These are phyloP conservation scores for Fusarium acutatum DNA, from an alignment of 2,329 filamentous ascomycete genomes.

Conservation along the genomic window DNA sequence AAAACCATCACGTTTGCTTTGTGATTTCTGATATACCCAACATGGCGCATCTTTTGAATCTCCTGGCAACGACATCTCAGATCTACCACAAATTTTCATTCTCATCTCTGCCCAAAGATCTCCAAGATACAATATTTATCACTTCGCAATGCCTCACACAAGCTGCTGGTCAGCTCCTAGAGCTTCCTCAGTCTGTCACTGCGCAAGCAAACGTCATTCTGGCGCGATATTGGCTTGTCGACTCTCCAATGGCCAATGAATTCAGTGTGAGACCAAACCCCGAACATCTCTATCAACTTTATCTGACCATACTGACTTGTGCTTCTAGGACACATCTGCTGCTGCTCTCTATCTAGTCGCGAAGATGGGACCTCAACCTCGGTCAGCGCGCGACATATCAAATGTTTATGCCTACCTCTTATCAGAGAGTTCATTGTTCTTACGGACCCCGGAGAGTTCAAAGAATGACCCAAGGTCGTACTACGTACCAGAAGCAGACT, in stretches of 20 bases:
- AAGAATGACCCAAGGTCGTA: constrained; percentile 61
- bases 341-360: constrained; percentile 82
- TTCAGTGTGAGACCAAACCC: constrained; percentile 56
- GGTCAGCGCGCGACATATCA: constrained; percentile 80
- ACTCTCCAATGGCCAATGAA: constrained; percentile 64
- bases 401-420: constrained; percentile 87
- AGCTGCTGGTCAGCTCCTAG: constrained; percentile 80
- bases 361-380: constrained; percentile 81
- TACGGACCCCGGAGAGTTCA: constrained; percentile 50
- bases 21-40: not conserved
- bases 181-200: constrained; percentile 85
- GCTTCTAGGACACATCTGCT: constrained; percentile 76
- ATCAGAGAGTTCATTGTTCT: constrained; percentile 66
- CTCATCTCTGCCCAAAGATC: constrained; percentile 69
- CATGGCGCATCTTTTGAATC: constrained; percentile 74
- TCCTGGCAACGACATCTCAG: constrained; percentile 76
- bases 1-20: not conserved
- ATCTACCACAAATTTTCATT: constrained; percentile 65
- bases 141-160: constrained; percentile 78
- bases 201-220: constrained; percentile 86
- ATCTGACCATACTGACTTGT: constrained; percentile 2
- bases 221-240: constrained; percentile 79
- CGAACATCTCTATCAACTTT: not conserved
- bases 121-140: constrained; percentile 77
- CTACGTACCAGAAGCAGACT: constrained; percentile 78